Evolutionary conservation across 2,329 filamentous ascomycete genomes (phyloP), one percentile per base, ranked within the genome.

Genomic region (Chrysoporthe cubensis): DNA sequence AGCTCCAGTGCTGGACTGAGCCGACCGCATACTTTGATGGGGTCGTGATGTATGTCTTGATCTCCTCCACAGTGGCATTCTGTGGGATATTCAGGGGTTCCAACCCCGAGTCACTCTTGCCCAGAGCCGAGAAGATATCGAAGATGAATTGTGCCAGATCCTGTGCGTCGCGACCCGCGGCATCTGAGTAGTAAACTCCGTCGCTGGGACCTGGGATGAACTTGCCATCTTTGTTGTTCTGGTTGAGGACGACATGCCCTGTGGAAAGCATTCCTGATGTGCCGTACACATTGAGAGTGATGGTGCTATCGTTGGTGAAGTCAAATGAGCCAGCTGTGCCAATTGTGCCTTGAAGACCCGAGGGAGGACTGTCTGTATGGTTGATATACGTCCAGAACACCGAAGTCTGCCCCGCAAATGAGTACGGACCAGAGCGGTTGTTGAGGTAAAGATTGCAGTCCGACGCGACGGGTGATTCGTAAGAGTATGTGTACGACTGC

Each of bases 231-330:
- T 71, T 62, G 2, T 76, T 73, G 26, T 65, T 11, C 44, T 43
- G 62, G 11, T 32, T 58, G 0, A 86, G 78, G 7, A 78, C 72
- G 3, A 86, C 83, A 4, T 78, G 77, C 1, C 84, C 84, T 0
- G 78, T 74, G 2, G 85, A 87, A 6, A 80, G 78, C 32, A 87
- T 77, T 0, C 85, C 85, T 0, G 84, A 86, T 0, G 85, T 87
- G 9, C 85, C 85, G 75, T 87, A 87, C 4, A 87, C 75, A 73
- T 87, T 87, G 26, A 87, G 77, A 0, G 84, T 87, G 63, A 87
- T 83, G 68, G 83, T 85, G 67, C 82, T 78, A 63, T 78, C 78
- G 44, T 73, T 72, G 1, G 68, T 80, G 71, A 75, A 83, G 9
- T 76, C 81, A 1, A 75, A 73, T 52, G 77, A 80, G 2, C 85